phyloP scores from a whole-genome alignment of 2,329 filamentous ascomycete genomes.

The Harringtonia lauricola region DNA sequence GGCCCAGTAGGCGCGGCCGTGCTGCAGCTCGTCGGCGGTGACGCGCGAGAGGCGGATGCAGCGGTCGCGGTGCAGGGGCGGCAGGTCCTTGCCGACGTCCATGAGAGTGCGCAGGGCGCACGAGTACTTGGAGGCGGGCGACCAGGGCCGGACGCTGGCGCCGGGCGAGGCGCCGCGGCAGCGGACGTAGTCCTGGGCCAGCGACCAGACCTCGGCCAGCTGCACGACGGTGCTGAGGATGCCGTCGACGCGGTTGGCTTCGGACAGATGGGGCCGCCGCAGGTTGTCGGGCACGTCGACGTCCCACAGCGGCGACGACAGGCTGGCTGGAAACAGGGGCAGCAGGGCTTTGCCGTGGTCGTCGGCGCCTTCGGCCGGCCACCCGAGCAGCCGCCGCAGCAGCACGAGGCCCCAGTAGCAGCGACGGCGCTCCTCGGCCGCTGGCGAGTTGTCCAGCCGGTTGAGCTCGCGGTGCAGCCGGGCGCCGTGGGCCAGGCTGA shows the following conservation, averaged over 20 bases:
- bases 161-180: neutral
- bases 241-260: neutral
- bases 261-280: neutral
- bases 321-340: conserved; percentile 1
- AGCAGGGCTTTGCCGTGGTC: neutral
- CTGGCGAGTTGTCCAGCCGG: neutral
- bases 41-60: conserved; percentile 2
- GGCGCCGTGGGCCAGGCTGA: conserved; percentile 1
- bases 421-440: conserved; percentile 2
- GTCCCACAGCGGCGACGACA: conserved; percentile 1
- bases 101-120: conserved; percentile 1
- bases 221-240: conserved; percentile 4
- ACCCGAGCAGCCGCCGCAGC: conserved; percentile 2
- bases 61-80: conserved; percentile 4
- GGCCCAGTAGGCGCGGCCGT: conserved; percentile 2
- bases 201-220: conserved; percentile 3
- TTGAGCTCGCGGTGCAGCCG: conserved; percentile 1
- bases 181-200: conserved; percentile 3
- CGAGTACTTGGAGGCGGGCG: conserved; percentile 1
- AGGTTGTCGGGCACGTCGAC: no score
- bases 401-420: conserved; percentile 4
- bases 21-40: neutral
- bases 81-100: conserved; percentile 3
- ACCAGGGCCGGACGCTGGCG: neutral
- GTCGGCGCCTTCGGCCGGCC: neutral